These are phyloP conservation scores for Sicyos baderoa DNA, from an alignment of 306 rosid genomes.

Conservation along the genomic window DNA sequence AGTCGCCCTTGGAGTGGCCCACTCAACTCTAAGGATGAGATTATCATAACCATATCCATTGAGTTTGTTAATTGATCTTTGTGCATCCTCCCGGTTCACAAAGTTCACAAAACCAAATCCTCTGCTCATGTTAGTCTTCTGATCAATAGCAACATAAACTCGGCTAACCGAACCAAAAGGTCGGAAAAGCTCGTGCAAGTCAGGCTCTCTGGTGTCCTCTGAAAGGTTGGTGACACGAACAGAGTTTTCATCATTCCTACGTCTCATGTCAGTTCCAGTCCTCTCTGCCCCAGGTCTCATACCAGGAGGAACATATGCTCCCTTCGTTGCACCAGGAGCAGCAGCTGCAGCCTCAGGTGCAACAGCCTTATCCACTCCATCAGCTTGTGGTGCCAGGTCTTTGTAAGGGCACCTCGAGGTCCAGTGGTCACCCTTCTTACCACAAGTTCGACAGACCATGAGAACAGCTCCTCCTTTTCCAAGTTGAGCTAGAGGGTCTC, in stretches of 20 bases:
- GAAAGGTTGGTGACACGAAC: conserved; percentile 95
- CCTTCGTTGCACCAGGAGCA: conserved; percentile 42
- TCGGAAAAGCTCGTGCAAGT: conserved; percentile 84
- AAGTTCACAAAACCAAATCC: conserved; percentile 96
- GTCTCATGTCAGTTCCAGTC: conserved; percentile 70
- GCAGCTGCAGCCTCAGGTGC: conserved; percentile 36
- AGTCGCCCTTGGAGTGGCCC: conserved; percentile 61
- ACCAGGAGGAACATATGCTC: conserved; percentile 76
- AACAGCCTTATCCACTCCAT: conserved; percentile 54
- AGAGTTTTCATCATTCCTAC: conserved; percentile 89
- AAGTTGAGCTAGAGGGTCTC: conserved; percentile 48
- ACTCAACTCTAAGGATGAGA: conserved; percentile 61
- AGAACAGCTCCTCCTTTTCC: conserved; percentile 71
- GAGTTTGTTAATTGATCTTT: conserved; percentile 79
- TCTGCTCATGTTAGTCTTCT: conserved; percentile 75
- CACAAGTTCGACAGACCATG: conserved; percentile 86
- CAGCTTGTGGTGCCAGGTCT: conserved; percentile 64
- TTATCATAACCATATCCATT: conserved; percentile 90
- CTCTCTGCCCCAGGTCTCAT: conserved; percentile 68
- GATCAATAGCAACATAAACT: conserved; percentile 84
- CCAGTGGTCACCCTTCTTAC: conserved; percentile 98
- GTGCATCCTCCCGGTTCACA: conserved; percentile 89
- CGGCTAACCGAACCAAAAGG: conserved; percentile 87
- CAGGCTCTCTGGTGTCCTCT: conserved; percentile 88
- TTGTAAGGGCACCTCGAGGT: conserved; percentile 90